Conservation (phyloP, 2,329 filamentous ascomycete species). For the Triangularia verruculosa region DNA sequence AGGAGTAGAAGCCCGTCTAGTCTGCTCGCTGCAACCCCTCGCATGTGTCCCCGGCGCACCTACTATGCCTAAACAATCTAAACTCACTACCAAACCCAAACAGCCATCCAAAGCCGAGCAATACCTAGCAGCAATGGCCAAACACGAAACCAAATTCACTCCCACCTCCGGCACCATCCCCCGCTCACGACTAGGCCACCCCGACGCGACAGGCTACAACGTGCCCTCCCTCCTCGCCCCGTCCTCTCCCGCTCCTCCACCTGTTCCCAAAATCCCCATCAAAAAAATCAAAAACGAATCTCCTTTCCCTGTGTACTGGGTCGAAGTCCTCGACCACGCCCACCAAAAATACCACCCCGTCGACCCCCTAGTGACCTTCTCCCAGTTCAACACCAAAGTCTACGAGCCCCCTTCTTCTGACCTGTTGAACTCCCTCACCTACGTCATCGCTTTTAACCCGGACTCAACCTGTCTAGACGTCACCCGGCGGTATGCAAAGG, state of each 20-base stretch:
- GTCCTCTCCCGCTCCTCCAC: constrained; percentile 32
- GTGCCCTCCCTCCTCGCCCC: constrained; percentile 41
- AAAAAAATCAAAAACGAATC: constrained; percentile 66
- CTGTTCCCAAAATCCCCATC: constrained; percentile 29
- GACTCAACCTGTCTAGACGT: constrained; percentile 79
- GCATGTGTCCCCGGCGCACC: constrained; percentile 60
- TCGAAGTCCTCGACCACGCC: constrained; percentile 82
- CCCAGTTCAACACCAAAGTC: constrained; percentile 69
- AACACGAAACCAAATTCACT: constrained; percentile 35
- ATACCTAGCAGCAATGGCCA: constrained; percentile 40
- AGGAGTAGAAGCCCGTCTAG: constrained; percentile 77
- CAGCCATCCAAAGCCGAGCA: constrained; percentile 34
- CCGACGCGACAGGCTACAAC: constrained; percentile 52
- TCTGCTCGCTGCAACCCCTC: constrained; percentile 86
- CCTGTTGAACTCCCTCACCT: constrained; percentile 71
- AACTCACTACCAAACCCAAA: constrained; percentile 29
- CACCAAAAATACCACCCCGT: constrained; percentile 90
- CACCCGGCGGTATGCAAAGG: constrained; percentile 81
- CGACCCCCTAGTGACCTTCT: constrained; percentile 78
- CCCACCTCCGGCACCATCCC: constrained; percentile 34
- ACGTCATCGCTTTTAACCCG: constrained; percentile 81
- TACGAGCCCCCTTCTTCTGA: constrained; percentile 84
- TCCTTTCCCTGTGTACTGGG: constrained; percentile 83
- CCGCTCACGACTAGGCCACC: constrained; percentile 51
- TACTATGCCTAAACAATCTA: constrained; percentile 42